phyloP scores from a whole-genome alignment of 768 basidiomycete species.

The Galerina marginata region DNA sequence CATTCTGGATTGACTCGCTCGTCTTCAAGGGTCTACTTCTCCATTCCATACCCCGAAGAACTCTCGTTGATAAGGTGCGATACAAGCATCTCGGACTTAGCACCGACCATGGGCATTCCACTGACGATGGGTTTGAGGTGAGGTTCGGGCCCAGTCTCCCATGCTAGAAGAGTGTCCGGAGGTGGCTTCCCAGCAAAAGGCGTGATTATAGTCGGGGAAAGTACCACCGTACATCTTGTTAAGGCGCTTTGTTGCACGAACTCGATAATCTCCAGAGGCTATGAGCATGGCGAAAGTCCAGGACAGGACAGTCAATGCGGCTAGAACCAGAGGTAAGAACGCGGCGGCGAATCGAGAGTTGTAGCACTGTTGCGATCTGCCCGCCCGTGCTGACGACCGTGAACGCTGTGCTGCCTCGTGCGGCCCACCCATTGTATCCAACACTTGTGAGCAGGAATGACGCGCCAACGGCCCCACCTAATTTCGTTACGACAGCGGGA shows the following conservation, averaged over 20 bases:
- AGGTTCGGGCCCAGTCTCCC: not conserved
- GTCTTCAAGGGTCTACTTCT: no score
- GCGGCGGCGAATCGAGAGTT: constrained; percentile 14
- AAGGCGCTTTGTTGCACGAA: no score
- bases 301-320: constrained; percentile 13
- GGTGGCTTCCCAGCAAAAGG: not conserved
- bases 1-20: no score
- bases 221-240: not conserved
- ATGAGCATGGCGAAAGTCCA: not conserved
- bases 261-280: not conserved
- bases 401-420: constrained; percentile 9
- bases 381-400: constrained; percentile 24
- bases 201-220: not conserved
- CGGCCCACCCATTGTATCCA: constrained; percentile 25
- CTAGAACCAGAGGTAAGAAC: constrained; percentile 20
- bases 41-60: no score
- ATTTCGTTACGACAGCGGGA: constrained; percentile 4
- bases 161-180: not conserved
- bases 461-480: constrained; percentile 21
- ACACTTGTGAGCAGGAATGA: constrained; percentile 21
- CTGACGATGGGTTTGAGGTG: not conserved
- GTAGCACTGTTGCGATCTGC: constrained; percentile 19
- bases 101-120: no score
- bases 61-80: no score
- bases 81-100: no score